Conservation (phyloP, 1,284 basidiomycete genomes). For the Fistulina hepatica region DNA sequence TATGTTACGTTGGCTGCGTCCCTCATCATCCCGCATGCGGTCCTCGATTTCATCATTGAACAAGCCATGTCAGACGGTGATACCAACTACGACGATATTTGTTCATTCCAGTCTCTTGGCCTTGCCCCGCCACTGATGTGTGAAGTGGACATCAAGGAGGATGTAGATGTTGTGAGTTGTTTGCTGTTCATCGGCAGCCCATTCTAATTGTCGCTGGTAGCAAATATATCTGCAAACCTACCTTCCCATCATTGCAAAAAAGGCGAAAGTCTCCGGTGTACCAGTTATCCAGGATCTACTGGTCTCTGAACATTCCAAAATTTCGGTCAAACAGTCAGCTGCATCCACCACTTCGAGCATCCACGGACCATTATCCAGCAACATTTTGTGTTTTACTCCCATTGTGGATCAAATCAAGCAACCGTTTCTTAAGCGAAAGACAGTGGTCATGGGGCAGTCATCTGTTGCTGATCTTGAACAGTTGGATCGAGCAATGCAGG, state of each 20-base stretch:
- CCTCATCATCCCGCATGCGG: slow-evolving; percentile 6
- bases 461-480: not conserved
- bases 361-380: not conserved
- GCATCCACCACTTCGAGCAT: not conserved
- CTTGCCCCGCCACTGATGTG: not conserved
- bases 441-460: not conserved
- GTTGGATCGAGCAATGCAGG: not conserved
- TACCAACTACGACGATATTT: slow-evolving; percentile 7
- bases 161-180: not conserved
- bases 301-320: too few relatives aligned
- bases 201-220: not conserved
- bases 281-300: too few relatives aligned
- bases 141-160: slow-evolving; percentile 1
- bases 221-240: not conserved
- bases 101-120: slow-evolving; percentile 3
- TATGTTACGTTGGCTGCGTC: slow-evolving; percentile 1
- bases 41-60: slow-evolving; percentile 11
- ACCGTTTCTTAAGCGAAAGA: not conserved
- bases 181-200: not conserved
- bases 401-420: not conserved
- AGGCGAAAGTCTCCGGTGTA: not conserved
- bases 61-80: slow-evolving; percentile 6
- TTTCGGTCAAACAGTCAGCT: not conserved
- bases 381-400: not conserved
- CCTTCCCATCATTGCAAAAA: not conserved